Evolutionary conservation across 495 filamentous ascomycete species (phyloP).

Genomic region (Chaetomium fimeti): DNA sequence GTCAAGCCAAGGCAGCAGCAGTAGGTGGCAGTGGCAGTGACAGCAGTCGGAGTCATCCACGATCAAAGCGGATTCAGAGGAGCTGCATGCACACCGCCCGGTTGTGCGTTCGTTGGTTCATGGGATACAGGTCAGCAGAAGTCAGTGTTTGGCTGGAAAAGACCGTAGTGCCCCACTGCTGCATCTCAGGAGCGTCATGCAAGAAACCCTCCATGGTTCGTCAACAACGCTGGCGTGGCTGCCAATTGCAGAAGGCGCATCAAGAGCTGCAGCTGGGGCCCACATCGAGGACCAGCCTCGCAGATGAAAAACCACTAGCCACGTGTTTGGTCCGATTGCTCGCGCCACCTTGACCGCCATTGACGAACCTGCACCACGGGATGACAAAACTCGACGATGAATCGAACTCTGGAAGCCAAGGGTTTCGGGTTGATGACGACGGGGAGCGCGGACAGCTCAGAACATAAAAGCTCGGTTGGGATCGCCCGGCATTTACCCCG

Average conservation of each 20-base stretch:
- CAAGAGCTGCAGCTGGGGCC: too few species aligned
- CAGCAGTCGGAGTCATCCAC: not conserved
- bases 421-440: too few species aligned
- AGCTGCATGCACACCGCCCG: slow-evolving; percentile 16
- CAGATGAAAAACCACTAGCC: too few species aligned
- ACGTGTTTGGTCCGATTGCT: too few species aligned
- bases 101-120: slow-evolving; percentile 1
- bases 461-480: too few species aligned
- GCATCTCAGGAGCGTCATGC: not conserved
- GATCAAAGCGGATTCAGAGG: not conserved
- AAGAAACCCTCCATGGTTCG: not conserved
- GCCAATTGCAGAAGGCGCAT: not conserved
- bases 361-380: too few species aligned
- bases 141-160: not conserved
- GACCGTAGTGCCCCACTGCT: slow-evolving; percentile 1
- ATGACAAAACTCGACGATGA: too few species aligned
- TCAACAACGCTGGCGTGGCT: not conserved
- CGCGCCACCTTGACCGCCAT: too few species aligned
- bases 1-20: slow-evolving; percentile 10
- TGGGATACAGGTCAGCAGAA: not conserved
- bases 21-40: not conserved
- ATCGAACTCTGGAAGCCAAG: too few species aligned
- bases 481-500: not conserved
- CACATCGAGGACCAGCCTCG: too few species aligned
- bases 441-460: too few species aligned